Evolutionary conservation across 805 yeast species (phyloP).

Genomic region (Ogataea parapolymorpha): DNA sequence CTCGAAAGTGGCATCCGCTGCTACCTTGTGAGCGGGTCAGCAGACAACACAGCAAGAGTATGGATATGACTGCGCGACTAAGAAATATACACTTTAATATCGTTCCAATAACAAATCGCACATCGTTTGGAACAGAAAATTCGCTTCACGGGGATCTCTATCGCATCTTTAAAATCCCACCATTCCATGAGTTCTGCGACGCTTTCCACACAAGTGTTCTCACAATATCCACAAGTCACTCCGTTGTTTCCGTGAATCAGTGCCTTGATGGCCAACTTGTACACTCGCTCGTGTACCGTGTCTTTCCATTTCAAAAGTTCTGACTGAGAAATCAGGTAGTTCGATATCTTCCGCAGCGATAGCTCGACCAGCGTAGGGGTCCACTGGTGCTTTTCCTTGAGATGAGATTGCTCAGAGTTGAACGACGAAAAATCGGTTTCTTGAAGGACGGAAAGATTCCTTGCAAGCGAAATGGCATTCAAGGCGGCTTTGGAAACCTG

Average conservation of each 20-base stretch:
- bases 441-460: slow-evolving; percentile 33
- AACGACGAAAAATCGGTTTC: slow-evolving; percentile 21
- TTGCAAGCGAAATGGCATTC: slow-evolving; percentile 24
- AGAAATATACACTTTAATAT: slow-evolving; percentile 9
- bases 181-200: slow-evolving; percentile 60
- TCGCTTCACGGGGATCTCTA: slow-evolving; percentile 48
- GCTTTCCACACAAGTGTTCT: slow-evolving; percentile 47
- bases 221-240: slow-evolving; percentile 54
- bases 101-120: slow-evolving; percentile 32
- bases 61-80: slow-evolving; percentile 39
- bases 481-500: slow-evolving; percentile 22
- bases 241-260: slow-evolving; percentile 49
- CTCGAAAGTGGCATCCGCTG: slow-evolving; percentile 54
- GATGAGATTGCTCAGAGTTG: slow-evolving; percentile 16
- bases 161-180: slow-evolving; percentile 60
- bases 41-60: slow-evolving; percentile 51
- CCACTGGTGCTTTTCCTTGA: slow-evolving; percentile 21
- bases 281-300: slow-evolving; percentile 43
- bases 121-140: slow-evolving; percentile 56
- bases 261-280: slow-evolving; percentile 46
- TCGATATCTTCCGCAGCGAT: slow-evolving; percentile 46
- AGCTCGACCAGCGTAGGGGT: slow-evolving; percentile 47
- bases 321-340: slow-evolving; percentile 49
- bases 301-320: slow-evolving; percentile 55
- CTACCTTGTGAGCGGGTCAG: slow-evolving; percentile 60